phyloP scores from a whole-genome alignment of 176 grass and related monocot genomes.

The Avena insularis region DNA sequence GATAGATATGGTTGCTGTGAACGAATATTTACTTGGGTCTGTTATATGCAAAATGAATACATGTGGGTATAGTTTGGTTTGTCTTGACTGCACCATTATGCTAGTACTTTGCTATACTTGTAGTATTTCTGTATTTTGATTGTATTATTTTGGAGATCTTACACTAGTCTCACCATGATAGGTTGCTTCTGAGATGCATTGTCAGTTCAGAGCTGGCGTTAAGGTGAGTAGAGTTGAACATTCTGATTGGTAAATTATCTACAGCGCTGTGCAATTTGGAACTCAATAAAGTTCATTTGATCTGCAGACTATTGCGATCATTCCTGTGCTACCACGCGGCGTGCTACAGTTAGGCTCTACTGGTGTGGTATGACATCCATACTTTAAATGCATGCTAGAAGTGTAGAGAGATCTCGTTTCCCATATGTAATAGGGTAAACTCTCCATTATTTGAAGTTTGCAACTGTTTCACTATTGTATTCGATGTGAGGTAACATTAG shows the following conservation, averaged over 20 bases:
- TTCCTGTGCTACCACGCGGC: constrained; percentile 77
- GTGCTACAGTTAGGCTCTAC: constrained; percentile 81
- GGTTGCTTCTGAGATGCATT: constrained; percentile 67
- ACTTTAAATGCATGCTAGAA: constrained; percentile 7
- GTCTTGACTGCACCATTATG: not conserved
- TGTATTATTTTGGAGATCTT: constrained; percentile 17
- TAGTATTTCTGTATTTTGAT: not conserved
- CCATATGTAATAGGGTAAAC: constrained; percentile 26
- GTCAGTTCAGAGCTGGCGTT: constrained; percentile 66
- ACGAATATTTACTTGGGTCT: constrained; percentile 16
- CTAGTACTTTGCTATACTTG: not conserved
- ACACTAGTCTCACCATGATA: constrained; percentile 34
- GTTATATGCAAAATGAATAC: not conserved
- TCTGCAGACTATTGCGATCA: constrained; percentile 76
- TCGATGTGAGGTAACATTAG: not conserved
- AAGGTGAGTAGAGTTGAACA: constrained; percentile 53
- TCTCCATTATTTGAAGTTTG: not conserved
- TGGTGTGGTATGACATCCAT: constrained; percentile 55
- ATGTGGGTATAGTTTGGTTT: not conserved
- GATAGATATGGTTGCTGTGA: not conserved
- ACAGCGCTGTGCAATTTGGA: not conserved
- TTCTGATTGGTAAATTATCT: constrained; percentile 32
- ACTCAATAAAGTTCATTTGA: constrained; percentile 37
- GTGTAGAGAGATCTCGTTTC: constrained; percentile 21
- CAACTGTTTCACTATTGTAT: constrained; percentile 25